Evolutionary conservation across 176 grass and related monocot species (phyloP), one percentile per base, ranked within the genome.

Genomic region (Oryza coarctata): DNA sequence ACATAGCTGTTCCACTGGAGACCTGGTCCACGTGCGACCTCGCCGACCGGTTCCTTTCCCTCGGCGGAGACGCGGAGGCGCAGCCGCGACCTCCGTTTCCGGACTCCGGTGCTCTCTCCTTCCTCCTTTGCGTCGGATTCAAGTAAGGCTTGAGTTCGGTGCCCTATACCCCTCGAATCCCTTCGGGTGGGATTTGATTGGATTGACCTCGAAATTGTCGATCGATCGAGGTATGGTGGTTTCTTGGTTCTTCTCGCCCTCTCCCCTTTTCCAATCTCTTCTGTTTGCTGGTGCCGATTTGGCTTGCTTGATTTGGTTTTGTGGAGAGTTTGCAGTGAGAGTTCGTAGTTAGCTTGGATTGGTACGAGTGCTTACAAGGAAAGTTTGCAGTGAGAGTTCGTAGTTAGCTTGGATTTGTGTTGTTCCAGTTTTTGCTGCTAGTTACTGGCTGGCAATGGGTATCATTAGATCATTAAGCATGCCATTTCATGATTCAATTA

Each of bases 51-150:
- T 1, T 68, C 78, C 78, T 80, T 80, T 80, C 65, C 65, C 49
- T 80, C 71, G 79, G 79, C 66, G 79, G 66, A 70, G 47, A 81
- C 67, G 79, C 67, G 25, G 79, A 29, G 78, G 65, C 68, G 78
- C 78, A 58, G 65, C 25, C 57, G 60, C 79, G 47, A 81, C 66
- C 79, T 71, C 50, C 68, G 62, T 81, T 71, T 43, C 22, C 12
- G 33, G 22, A 2, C 45, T 80, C 65, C 43, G 23, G 23, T 26
- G n/a, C 27, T 26, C 78, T 28, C 22, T 28, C 65, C 15, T 58
- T 7, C 49, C 57, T n/a, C n/a, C n/a, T n/a, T 41, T 10, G 9
- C 66, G 79, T 71, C 49, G 49, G 67, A 61, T 71, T 62, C 79
- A 43, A 62, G 44, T 12, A 22, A 61, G 26, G 32, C 15, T 27